Percentiles rank a stretch among this genome's conserved stretches.
Conservation (phyloP, 179 eudicot species). For the Camellia oleifera region DNA sequence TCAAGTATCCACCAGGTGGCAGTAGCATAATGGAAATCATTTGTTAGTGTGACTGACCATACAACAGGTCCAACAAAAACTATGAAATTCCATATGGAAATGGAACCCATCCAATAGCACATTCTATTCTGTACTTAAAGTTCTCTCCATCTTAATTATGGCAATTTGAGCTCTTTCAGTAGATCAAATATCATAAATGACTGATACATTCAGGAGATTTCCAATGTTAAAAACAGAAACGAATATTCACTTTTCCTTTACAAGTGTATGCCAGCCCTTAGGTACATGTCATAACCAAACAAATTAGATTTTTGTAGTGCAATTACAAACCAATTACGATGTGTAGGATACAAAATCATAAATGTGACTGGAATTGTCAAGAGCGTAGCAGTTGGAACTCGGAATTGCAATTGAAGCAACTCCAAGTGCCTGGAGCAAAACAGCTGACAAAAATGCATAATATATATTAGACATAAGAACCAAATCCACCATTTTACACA, state of each 20-base stretch:
- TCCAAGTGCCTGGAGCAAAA: slow-evolving; percentile 39
- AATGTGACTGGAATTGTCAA: slow-evolving; percentile 82
- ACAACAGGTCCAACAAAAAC: not conserved
- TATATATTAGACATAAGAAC: not conserved
- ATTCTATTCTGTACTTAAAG: not conserved
- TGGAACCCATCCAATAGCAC: not conserved
- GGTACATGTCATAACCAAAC: not conserved
- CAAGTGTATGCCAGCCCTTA: not conserved
- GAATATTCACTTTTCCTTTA: not conserved
- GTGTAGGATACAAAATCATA: slow-evolving; percentile 88
- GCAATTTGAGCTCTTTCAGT: not conserved
- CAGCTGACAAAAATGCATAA: slow-evolving; percentile 34
- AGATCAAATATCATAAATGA: not conserved
- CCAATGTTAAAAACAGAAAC: not conserved
- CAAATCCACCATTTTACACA: not conserved
- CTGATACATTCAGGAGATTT: not conserved
- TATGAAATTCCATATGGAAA: not conserved
- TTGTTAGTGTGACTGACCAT: not conserved
- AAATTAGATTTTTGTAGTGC: not conserved
- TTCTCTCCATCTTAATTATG: not conserved
- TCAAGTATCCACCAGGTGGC: not conserved
- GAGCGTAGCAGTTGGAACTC: slow-evolving; percentile 69
- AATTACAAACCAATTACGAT: not conserved
- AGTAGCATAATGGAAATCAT: not conserved
- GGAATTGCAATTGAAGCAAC: slow-evolving; percentile 68